Percentiles rank a stretch among this genome's conserved stretches.
Evolutionary conservation across 2,329 filamentous ascomycete genomes (phyloP).

Genomic region (Fusarium sp.): DNA sequence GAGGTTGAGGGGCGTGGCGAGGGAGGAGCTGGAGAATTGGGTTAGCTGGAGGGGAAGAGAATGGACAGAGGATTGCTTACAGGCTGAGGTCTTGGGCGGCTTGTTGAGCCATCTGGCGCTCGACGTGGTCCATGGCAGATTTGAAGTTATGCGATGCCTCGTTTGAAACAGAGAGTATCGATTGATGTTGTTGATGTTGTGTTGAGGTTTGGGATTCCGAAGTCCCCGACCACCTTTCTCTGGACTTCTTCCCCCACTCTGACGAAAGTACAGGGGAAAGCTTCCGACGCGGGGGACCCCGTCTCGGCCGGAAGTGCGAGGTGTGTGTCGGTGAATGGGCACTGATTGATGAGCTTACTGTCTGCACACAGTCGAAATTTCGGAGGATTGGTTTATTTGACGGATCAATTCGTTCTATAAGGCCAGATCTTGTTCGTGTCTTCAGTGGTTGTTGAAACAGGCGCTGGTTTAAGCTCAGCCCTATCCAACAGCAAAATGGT

Average conservation of each 20-base stretch:
- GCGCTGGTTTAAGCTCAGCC: background rate
- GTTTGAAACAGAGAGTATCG: background rate
- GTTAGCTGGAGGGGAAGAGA: background rate
- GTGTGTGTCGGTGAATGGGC: background rate
- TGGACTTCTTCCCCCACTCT: constrained; percentile 32
- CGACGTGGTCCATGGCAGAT: constrained; percentile 67
- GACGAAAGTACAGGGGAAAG: background rate
- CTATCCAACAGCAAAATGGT: no score
- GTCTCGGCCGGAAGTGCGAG: constrained; percentile 31
- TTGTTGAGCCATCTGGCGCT: constrained; percentile 66
- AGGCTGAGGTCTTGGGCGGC: constrained; percentile 57
- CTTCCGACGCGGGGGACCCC: constrained; percentile 18
- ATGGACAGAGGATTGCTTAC: constrained; percentile 44
- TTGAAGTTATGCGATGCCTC: background rate
- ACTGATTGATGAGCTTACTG: background rate
- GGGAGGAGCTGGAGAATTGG: constrained; percentile 49
- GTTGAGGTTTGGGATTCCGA: constrained; percentile 13
- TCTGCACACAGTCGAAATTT: no score
- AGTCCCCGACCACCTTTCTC: constrained; percentile 25
- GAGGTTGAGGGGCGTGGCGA: constrained; percentile 73
- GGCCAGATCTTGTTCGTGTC: background rate
- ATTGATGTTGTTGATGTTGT: background rate
- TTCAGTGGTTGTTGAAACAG: background rate
- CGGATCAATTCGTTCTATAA: background rate
- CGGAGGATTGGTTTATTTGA: background rate